phyloP scores from a whole-genome alignment of 192 early-diverging fungal genomes.

The Coemansia sp. region DNA sequence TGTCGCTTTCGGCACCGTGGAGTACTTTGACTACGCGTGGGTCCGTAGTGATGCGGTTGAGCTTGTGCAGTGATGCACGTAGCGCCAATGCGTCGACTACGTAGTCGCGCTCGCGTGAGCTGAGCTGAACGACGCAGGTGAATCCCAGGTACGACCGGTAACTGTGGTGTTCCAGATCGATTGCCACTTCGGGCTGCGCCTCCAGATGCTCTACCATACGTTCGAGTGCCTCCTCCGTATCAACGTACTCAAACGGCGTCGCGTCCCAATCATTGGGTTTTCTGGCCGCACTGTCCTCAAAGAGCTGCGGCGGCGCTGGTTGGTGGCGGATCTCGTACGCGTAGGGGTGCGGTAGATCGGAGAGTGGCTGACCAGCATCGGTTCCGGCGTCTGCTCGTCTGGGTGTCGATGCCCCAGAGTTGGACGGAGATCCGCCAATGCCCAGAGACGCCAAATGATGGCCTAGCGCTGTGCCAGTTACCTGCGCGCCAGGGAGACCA shows the following conservation, averaged over 20 bases:
- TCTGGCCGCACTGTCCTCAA: constrained; percentile 49
- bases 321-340: constrained; percentile 81
- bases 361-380: not conserved
- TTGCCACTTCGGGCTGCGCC: constrained; percentile 69
- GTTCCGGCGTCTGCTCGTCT: too few species aligned
- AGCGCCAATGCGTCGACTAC: constrained; percentile 86
- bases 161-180: constrained; percentile 96
- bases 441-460: constrained; percentile 35
- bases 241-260: constrained; percentile 79
- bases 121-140: constrained; percentile 90
- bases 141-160: constrained; percentile 96
- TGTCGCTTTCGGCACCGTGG: constrained; percentile 96
- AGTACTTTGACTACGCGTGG: constrained; percentile 87
- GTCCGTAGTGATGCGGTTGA: constrained; percentile 89
- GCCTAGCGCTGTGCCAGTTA: constrained; percentile 25
- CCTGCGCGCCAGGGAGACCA: constrained; percentile 34
- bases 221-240: constrained; percentile 65
- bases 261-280: constrained; percentile 61
- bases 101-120: constrained; percentile 83
- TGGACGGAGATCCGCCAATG: constrained; percentile 4
- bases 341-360: constrained; percentile 77
- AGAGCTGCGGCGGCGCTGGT: constrained; percentile 70
- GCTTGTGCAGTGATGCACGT: constrained; percentile 59
- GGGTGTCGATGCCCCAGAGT: constrained; percentile 1
- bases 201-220: constrained; percentile 64